These are phyloP conservation scores for Bryoerythrophyllum caledonicum DNA, from an alignment of 225 moss, liverwort and hornwort genomes.

Conservation along the genomic window DNA sequence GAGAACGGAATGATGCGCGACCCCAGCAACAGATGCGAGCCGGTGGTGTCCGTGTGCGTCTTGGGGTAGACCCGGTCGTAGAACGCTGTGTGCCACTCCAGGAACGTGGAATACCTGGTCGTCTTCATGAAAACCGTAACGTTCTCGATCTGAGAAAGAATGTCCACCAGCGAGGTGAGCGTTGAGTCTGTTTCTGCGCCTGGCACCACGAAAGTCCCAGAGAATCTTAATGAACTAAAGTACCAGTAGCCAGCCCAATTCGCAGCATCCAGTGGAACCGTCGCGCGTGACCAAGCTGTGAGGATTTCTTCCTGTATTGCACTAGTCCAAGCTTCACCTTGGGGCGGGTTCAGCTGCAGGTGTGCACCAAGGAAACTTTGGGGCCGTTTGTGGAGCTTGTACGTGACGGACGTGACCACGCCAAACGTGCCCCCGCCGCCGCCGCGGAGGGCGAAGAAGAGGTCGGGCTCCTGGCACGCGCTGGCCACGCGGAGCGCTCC, in stretches of 20 bases:
- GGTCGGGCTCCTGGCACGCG: conserved; percentile 34
- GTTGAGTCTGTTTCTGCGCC: background rate
- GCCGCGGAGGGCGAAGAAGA: conserved; percentile 51
- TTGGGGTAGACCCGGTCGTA: conserved; percentile 1
- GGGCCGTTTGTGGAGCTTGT: conserved; percentile 36
- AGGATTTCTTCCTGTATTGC: conserved; percentile 35
- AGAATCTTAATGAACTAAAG: conserved; percentile 12
- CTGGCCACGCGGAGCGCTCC: conserved; percentile 24
- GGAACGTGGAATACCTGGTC: background rate
- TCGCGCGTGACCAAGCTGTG: conserved; percentile 23
- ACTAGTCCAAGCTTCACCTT: conserved; percentile 13
- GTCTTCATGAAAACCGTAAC: background rate
- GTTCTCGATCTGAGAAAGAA: background rate
- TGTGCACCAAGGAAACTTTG: conserved; percentile 21
- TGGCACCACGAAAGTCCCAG: conserved; percentile 30
- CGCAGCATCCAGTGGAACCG: conserved; percentile 25
- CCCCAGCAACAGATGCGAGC: conserved; percentile 10
- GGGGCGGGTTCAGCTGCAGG: conserved; percentile 24
- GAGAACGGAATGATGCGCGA: conserved; percentile 35
- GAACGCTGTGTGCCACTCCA: conserved; percentile 27
- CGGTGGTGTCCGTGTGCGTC: conserved; percentile 27
- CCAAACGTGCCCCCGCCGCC: conserved; percentile 47
- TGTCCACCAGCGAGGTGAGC: conserved; percentile 25
- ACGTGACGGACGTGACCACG: conserved; percentile 49
- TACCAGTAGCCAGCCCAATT: conserved; percentile 43